Evolutionary conservation across 331 rosid species (phyloP).

Genomic region (Cydonia oblonga): DNA sequence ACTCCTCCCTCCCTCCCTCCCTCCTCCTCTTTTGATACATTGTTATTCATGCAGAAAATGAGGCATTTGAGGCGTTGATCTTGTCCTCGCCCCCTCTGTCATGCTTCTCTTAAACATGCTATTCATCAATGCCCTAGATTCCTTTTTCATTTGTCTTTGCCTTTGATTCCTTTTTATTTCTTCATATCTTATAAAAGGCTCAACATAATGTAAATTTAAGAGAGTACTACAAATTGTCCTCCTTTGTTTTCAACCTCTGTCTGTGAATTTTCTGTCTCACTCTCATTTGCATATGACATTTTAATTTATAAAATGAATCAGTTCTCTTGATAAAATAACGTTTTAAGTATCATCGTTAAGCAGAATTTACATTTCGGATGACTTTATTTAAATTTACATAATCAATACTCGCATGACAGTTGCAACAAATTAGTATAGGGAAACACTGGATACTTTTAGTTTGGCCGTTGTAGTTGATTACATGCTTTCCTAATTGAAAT

Average conservation of each 20-base stretch:
- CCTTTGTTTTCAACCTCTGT: background rate
- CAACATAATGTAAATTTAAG: background rate
- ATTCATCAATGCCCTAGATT: background rate
- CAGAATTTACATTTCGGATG: background rate
- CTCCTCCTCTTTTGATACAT: too few species aligned
- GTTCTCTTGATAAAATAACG: background rate
- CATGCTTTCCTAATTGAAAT: too few species aligned
- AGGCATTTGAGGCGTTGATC: background rate
- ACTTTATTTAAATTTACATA: background rate
- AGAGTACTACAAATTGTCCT: background rate
- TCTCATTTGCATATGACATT: background rate
- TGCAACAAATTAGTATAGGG: background rate
- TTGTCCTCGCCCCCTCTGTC: background rate
- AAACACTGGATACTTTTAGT: background rate
- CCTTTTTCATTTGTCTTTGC: background rate
- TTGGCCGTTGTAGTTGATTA: background rate
- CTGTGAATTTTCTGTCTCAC: background rate
- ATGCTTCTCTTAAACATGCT: background rate
- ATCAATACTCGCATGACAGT: background rate
- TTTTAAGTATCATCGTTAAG: background rate
- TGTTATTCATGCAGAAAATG: background rate
- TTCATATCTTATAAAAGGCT: background rate
- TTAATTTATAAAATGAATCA: background rate
- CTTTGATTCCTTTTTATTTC: background rate
- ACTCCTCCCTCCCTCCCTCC: too few species aligned